Evolutionary conservation across 2,329 filamentous ascomycete species (phyloP).

Genomic region (Fusarium pseudonygamai): DNA sequence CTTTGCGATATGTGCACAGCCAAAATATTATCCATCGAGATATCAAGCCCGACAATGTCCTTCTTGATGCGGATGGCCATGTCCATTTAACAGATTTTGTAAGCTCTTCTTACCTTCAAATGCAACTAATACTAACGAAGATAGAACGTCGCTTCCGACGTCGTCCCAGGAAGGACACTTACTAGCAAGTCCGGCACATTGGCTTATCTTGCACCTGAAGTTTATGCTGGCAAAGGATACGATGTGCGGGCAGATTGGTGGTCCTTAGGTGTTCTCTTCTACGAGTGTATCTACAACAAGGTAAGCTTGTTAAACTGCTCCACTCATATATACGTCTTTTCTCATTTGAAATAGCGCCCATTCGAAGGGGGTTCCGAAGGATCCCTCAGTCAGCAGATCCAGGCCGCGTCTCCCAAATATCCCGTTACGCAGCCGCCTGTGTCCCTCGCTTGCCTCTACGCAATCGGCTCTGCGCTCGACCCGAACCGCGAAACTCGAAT

Average conservation of each 20-base stretch:
- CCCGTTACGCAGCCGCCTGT: slow-evolving; percentile 94
- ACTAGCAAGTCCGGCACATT: slow-evolving; percentile 97
- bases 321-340: neutral
- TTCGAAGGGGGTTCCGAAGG: slow-evolving; percentile 92
- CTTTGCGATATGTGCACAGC: slow-evolving; percentile 83
- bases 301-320: slow-evolving; percentile 55
- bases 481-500: slow-evolving; percentile 83
- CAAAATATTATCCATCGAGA: slow-evolving; percentile 92
- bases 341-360: slow-evolving; percentile 70
- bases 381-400: slow-evolving; percentile 80
- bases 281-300: slow-evolving; percentile 99
- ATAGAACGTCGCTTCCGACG: slow-evolving; percentile 96
- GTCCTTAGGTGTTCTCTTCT: slow-evolving; percentile 97
- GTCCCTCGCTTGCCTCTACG: slow-evolving; percentile 85
- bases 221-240: slow-evolving; percentile 91
- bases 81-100: slow-evolving; percentile 98
- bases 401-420: slow-evolving; percentile 83
- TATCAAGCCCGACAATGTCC: slow-evolving; percentile 90
- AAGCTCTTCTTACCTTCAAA: slow-evolving; percentile 49
- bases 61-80: slow-evolving; percentile 88
- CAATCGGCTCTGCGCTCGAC: slow-evolving; percentile 85
- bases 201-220: slow-evolving; percentile 94
- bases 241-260: slow-evolving; percentile 95
- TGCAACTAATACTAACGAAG: slow-evolving; percentile 6
- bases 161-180: slow-evolving; percentile 80